Base-by-base conservation (phyloP, 2,329 filamentous ascomycete genomes). In the Colletotrichum tropicicola region DNA sequence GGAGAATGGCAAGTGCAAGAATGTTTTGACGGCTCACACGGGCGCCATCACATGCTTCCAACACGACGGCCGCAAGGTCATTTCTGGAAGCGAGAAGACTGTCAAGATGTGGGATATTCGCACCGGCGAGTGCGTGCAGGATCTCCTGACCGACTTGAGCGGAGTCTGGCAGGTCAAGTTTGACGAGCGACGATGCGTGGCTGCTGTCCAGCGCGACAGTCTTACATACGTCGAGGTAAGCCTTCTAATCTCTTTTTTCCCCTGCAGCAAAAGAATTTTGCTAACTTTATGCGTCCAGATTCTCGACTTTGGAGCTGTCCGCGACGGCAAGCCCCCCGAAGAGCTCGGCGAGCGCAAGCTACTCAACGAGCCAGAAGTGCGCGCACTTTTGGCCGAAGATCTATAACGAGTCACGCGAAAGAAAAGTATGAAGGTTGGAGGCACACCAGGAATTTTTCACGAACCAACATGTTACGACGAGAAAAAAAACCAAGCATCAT, bases 141-240 rank as follows among this genome's bases (percentile, higher is more conserved):
- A 99, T 77, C 86, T 99, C 43, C 84, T 99, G 73, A 97, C 93
- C 13, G 94, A 98, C 73, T 85, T 99, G 35, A 95, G 91, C 70
- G 94, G 95, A n/a, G 96, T 99, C 7, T 99, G 96, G 96, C 96
- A 99, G 81, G 96, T 99, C 73, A 96, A 96, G 73, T 99, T 99
- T 80, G 94, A 99, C 73, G 93, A 97, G 74, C 87, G 96, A 70
- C 88, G 95, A 76, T 99, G 96, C 76, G 96, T 99, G 61, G 96
- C 96, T 65, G 96, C 96, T 45, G 96, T 99, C 60, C 96, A 99
- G 82, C 88, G 96, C 59, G 93, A 97, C 69, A 91, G 89, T 72
- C 80, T 97, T 72, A 99, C 96, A 19, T 99, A 97, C 77, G 94
- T 99, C 63, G 96, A 99, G 88, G 96, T 97, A 77, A 82, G 89